Evolutionary conservation across 768 basidiomycete genomes (phyloP).

Genomic region (Megacollybia marginata): DNA sequence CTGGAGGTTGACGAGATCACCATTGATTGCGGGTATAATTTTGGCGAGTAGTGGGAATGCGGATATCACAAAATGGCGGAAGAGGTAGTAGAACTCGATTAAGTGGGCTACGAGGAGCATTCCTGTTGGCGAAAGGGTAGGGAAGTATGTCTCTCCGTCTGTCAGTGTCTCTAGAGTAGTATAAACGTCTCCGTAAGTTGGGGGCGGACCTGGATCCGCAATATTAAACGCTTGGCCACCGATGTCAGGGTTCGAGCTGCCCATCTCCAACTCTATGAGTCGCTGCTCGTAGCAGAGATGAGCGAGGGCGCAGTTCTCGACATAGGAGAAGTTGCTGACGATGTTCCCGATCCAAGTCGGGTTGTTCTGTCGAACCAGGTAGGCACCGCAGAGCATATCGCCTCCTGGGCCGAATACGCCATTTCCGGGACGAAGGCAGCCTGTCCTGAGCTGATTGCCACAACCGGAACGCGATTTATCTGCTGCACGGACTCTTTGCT

Average conservation of each 20-base stretch:
- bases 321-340: constrained; percentile 61
- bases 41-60: constrained; percentile 25
- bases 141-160: constrained; percentile 51
- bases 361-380: constrained; percentile 51
- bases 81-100: constrained; percentile 48
- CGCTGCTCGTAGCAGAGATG: constrained; percentile 71
- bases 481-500: constrained; percentile 34
- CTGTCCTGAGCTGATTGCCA: constrained; percentile 46
- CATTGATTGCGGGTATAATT: constrained; percentile 35
- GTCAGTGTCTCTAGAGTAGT: constrained; percentile 45
- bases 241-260: constrained; percentile 45
- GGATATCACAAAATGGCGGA: constrained; percentile 31
- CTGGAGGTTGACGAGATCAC: constrained; percentile 49
- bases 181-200: constrained; percentile 60
- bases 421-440: constrained; percentile 73
- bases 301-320: constrained; percentile 69
- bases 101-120: constrained; percentile 60
- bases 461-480: constrained; percentile 23
- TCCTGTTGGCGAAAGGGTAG: constrained; percentile 46
- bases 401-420: constrained; percentile 72
- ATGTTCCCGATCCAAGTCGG: constrained; percentile 55
- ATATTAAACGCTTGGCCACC: constrained; percentile 67
- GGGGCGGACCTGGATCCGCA: constrained; percentile 56
- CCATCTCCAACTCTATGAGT: constrained; percentile 41
- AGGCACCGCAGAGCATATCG: constrained; percentile 59